phyloP scores from a whole-genome alignment of 2,329 filamentous ascomycete genomes.

The Nothomitra cinnamomea region DNA sequence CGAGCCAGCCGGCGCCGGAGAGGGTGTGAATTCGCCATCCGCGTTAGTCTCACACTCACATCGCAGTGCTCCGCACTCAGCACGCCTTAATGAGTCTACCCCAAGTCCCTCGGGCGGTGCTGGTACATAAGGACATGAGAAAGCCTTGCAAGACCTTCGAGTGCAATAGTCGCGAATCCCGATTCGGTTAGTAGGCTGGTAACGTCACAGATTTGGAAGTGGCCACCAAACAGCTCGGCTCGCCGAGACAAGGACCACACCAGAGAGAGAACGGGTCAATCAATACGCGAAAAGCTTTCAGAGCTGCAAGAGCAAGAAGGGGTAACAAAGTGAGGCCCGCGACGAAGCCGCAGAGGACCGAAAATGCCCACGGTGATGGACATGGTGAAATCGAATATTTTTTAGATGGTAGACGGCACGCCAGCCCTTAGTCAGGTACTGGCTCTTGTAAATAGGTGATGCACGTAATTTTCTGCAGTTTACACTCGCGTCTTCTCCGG shows the following conservation, averaged over 20 bases:
- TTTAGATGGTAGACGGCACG: too few relatives aligned
- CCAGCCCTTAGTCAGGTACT: too few relatives aligned
- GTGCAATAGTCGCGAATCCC: neutral
- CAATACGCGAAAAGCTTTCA: constrained; percentile 3
- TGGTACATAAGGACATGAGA: too few relatives aligned
- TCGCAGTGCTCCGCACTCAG: too few relatives aligned
- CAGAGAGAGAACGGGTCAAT: constrained; percentile 1
- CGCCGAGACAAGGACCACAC: constrained; percentile 2
- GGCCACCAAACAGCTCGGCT: constrained; percentile 2
- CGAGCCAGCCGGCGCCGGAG: neutral
- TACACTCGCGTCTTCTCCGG: neutral
- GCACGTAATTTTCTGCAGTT: neutral
- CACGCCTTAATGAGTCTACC: too few relatives aligned
- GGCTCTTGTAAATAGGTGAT: neutral
- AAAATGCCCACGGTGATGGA: too few relatives aligned
- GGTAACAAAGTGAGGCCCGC: neutral
- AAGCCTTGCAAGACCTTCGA: too few relatives aligned
- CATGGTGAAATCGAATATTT: too few relatives aligned
- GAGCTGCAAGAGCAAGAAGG: neutral
- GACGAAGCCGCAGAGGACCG: too few relatives aligned
- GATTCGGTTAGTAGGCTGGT: constrained; percentile 1
- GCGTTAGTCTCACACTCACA: too few relatives aligned
- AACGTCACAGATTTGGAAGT: constrained; percentile 2
- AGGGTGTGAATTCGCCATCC: too few relatives aligned
- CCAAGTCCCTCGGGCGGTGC: too few relatives aligned